Evolutionary conservation across 2,329 filamentous ascomycete genomes (phyloP), one percentile per base, ranked within the genome.

Genomic region (Colletotrichum euphorbiae): DNA sequence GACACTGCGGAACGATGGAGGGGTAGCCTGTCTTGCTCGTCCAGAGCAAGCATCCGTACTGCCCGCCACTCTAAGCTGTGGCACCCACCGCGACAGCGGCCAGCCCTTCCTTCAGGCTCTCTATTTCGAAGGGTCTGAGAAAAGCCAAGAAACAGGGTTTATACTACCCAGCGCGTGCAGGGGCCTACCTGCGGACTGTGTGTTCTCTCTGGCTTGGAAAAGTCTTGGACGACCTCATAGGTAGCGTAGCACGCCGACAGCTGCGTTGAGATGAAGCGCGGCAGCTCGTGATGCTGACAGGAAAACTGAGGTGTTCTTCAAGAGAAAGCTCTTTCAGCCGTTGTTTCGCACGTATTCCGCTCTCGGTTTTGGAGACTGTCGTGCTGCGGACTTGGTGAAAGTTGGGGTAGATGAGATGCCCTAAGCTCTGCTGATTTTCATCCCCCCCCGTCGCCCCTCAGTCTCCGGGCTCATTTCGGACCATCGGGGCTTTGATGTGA

Each of bases 171-270:
- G 59, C 61, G 66, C 65, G 61, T 45, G 66, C 66, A 66, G 50
- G 66, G 66, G 19, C 54, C 66, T 31, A 43, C 48, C 31, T 55
- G 66, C 56, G 61, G 28, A 43, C 66, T 69, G 61, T 69, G 66
- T 60, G 61, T 59, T 38, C 42, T 54, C 21, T 43, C 17, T 48
- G 51, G 38, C 54, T 65, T 46, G 54, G 65, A 66, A 66, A 67
- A 28, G 66, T 69, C 61, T 60, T 69, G 66, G 48, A 60, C 66
- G 48, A 60, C 66, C 61, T 65, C 61, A 66, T 69, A 55, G 61
- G 58, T 28, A 28, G 28, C 28, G 58, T 67, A 51, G 59, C 48
- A 62, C 43, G 31, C 21, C 15, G n/a, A 40, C n/a, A 60, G 55
- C 21, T n/a, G 48, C 6, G 13, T 43, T n/a, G 19, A 33, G 7